phyloP scores from a whole-genome alignment of 83 land plant genomes.

The Picea abies region DNA sequence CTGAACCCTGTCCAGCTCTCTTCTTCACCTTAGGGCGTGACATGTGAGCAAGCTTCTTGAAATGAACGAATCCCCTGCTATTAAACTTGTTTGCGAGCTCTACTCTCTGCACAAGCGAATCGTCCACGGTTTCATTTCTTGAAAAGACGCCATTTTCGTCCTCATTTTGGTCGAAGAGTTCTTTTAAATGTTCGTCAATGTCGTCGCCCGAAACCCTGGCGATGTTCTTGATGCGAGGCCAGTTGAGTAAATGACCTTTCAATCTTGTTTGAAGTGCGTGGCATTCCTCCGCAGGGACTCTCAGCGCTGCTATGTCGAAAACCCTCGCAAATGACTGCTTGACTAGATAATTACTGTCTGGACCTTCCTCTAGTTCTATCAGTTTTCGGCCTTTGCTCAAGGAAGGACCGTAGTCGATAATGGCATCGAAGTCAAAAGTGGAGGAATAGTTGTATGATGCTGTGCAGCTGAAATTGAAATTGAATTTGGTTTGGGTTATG shows the following conservation, averaged over 20 bases:
- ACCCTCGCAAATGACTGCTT: slow-evolving; percentile 52
- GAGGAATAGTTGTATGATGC: not conserved
- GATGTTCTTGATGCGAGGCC: slow-evolving; percentile 86
- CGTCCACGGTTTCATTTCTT: not conserved
- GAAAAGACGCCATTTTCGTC: not conserved
- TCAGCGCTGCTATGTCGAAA: slow-evolving; percentile 68
- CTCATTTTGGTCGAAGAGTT: slow-evolving; percentile 13
- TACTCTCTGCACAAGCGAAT: slow-evolving; percentile 48
- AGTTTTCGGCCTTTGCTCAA: slow-evolving; percentile 34
- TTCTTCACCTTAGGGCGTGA: slow-evolving; percentile 57
- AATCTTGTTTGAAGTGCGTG: slow-evolving; percentile 54
- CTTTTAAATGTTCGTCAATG: slow-evolving; percentile 38
- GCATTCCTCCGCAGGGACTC: slow-evolving; percentile 74
- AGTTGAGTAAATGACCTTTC: slow-evolving; percentile 89
- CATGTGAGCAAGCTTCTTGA: slow-evolving; percentile 60
- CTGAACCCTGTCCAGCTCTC: slow-evolving; percentile 3
- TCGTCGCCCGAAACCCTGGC: slow-evolving; percentile 93
- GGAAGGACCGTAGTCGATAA: slow-evolving; percentile 44
- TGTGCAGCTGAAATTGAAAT: not conserved
- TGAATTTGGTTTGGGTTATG: not conserved
- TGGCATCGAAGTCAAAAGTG: not conserved
- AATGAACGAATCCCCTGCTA: slow-evolving; percentile 51
- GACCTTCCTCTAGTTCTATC: not conserved
- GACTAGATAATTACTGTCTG: slow-evolving; percentile 26
- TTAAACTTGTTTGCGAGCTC: slow-evolving; percentile 50